Base-by-base conservation (phyloP, 257 asterid genomes). In the Capsicum chinense region DNA sequence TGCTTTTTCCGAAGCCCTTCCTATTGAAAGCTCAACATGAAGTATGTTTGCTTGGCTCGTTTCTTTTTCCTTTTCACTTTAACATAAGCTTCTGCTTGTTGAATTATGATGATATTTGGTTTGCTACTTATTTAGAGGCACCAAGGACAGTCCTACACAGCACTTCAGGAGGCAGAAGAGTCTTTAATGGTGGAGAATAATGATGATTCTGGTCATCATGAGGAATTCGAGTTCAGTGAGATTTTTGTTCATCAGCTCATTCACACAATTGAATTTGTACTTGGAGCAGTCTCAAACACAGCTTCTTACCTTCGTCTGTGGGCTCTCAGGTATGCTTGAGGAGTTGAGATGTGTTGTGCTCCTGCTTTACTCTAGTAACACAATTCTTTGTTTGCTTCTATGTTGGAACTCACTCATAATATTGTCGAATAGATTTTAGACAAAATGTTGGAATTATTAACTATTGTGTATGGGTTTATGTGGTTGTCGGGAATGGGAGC, bases 251-350 rank as follows among this genome's bases (percentile, higher is more conserved):
- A 97, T 88, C 99, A 97, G 88, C 98, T 97, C 82, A 97, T 97
- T 56, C 99, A 97, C 88, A 95, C 98, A 67, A 97, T 97, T 79
- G 99, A 97, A 87, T 97, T 97, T 92, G 99, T 97, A 86, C 99
- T 97, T 83, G 99, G 99, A 66, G 99, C 99, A 64, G 99, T 97
- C 85, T 97, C 99, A 76, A 95, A 97, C 88, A 95, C 99, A 26
- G 99, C 99, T 87, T 97, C 99, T 12, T 97, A 97, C 91, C 99
- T 97, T 86, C 99, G 99, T 86, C 88, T 97, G 85, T 97, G 99
- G 99, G 99, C 99, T 79, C 99, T 97, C 87, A 97, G 99, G 99
- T 97, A 90, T 82, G 64, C 80, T 83, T 79, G 80, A 70, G 84
- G 59, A 64, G 59, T 74, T 85, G 1, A 47, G 81, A 21, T 78